A percentile compares a stretch with the other conserved stretches of the same genome.
Evolutionary conservation across 1,284 basidiomycete species (phyloP).

Genomic region (Melampsora americana): DNA sequence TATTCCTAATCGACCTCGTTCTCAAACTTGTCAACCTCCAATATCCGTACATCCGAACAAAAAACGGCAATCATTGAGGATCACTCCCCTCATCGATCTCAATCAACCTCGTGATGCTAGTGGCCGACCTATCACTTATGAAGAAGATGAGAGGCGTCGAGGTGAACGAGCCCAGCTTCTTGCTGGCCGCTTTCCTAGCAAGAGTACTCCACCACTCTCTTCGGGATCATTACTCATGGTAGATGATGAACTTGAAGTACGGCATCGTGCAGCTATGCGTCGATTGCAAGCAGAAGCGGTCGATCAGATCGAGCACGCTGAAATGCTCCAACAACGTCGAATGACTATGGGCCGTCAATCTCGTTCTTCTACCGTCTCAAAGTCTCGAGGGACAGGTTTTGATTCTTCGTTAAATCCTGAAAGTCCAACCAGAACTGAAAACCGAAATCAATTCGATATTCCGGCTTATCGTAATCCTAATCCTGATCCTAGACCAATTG

Average conservation of each 20-base stretch:
- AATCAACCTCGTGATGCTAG: slow-evolving; percentile 29
- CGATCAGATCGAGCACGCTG: slow-evolving; percentile 19
- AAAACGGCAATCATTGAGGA: no score
- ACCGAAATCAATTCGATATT: no score
- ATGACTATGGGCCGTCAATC: no score
- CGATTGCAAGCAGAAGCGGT: slow-evolving; percentile 34
- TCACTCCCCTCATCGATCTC: slow-evolving; percentile 33
- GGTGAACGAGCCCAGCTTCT: not conserved
- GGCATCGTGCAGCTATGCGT: slow-evolving; percentile 36
- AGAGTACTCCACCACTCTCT: not conserved
- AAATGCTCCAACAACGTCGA: not conserved
- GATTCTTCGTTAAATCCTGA: no score
- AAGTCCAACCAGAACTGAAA: no score
- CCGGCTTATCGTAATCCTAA: no score
- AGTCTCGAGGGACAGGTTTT: no score
- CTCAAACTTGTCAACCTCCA: no score
- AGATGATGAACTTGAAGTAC: slow-evolving; percentile 22
- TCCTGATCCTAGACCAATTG: no score
- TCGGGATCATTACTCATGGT: not conserved
- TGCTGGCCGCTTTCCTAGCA: not conserved
- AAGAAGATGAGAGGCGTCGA: slow-evolving; percentile 7
- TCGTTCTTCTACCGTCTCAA: no score
- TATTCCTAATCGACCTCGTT: no score
- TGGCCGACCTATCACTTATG: slow-evolving; percentile 29
- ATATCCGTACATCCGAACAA: no score